Conservation (phyloP, 257 asterid genomes). For the Lycium ferocissimum region DNA sequence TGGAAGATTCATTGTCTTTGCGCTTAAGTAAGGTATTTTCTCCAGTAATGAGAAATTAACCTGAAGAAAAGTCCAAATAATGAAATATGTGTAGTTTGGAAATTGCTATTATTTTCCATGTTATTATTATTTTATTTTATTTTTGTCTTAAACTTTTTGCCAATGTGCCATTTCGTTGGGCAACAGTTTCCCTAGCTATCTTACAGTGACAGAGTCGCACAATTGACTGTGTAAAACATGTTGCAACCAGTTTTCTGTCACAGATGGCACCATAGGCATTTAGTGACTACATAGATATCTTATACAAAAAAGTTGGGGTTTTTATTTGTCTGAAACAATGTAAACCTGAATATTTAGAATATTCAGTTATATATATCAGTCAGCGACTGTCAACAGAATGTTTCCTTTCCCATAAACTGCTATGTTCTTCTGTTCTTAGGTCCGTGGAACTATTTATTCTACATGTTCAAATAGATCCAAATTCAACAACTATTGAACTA, state of each 20-base stretch:
- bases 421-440: neutral
- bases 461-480: slow-evolving; percentile 24
- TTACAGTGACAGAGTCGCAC: neutral
- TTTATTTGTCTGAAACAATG: neutral
- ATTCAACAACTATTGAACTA: neutral
- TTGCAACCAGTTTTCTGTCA: too few relatives aligned
- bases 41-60: neutral
- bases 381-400: neutral
- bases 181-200: neutral
- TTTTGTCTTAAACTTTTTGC: neutral
- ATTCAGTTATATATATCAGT: neutral
- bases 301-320: neutral
- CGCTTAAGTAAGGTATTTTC: neutral
- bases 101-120: neutral
- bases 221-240: neutral
- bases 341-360: neutral
- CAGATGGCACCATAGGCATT: neutral
- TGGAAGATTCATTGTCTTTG: neutral
- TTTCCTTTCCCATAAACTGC: slow-evolving; percentile 6
- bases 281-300: neutral
- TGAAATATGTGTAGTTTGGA: neutral
- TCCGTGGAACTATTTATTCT: neutral
- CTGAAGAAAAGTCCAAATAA: neutral
- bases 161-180: neutral
- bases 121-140: too few relatives aligned